Base-by-base conservation (phyloP, 2,329 filamentous ascomycete genomes). In the Trichophyton mentagrophytes region DNA sequence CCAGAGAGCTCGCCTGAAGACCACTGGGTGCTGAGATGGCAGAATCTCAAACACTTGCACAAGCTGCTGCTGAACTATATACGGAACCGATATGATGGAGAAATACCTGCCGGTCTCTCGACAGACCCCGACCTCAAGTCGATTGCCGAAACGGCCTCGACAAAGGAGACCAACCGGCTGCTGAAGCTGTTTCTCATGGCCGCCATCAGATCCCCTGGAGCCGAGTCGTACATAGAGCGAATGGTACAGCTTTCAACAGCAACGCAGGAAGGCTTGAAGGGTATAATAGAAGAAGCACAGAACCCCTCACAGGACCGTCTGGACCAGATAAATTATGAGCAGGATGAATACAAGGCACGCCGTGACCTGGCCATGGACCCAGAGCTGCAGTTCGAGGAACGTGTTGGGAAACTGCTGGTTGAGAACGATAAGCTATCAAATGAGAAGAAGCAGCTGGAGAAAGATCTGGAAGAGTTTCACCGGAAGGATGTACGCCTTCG, bases 181-280 rank as follows among this genome's bases (percentile, higher is more conserved):
- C 75, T 87, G 47, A 82, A 83, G 62, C 77, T 87, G 60, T 79
- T 87, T 69, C 76, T 87, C 22, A 80, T 85, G 61, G 79, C 79
- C n/a, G 82, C 82, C 27, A 80, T 85, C 64, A 79, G 80, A 68
- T 84, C 83, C 11, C 79, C 82, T 27, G 79, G 82, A 60, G 71
- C 74, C 15, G 79, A 79, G 61, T 76, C 77, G 38, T 85, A 84
- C 67, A 77, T 86, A 61, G 71, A 72, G 51, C 77, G 73, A 49
- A 74, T 79, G 64, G 74, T 76, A 65, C 70, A 69, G 46, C 64
- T 79, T 47, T 74, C 72, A 49, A 73, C 72, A 3, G 68, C 72
- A 38, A 77, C 76, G 3, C 76, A 78, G 61, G 73, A 76, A 61
- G 72, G 73, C 2, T 67, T 79, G 57, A 78, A 77, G 65, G 71